Evolutionary conservation across 2,329 filamentous ascomycete genomes (phyloP).

Genomic region (Botrytis medusae): DNA sequence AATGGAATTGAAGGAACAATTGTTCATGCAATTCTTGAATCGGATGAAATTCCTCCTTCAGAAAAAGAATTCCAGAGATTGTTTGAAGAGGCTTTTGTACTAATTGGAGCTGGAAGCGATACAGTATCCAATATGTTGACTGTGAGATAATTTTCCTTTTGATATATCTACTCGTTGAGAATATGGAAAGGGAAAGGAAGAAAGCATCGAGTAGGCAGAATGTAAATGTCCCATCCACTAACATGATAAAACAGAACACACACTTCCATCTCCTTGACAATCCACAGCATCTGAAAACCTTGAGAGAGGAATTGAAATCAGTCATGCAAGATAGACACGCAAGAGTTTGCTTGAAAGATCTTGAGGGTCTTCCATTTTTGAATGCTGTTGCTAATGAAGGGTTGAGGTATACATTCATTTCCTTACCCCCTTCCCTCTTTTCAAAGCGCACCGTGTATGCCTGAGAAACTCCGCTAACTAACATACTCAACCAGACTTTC

Average conservation of each 20-base stretch:
- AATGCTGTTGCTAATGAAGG: conserved; percentile 27
- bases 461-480: background rate
- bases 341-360: conserved; percentile 23
- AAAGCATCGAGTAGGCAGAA: background rate
- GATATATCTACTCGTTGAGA: no score
- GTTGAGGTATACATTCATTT: conserved; percentile 21
- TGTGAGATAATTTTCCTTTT: background rate
- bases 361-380: conserved; percentile 28
- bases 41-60: conserved; percentile 24
- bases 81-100: conserved; percentile 29
- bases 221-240: background rate
- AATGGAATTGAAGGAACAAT: conserved; percentile 23
- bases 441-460: background rate
- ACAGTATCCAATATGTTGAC: conserved; percentile 27
- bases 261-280: conserved; percentile 29
- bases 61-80: conserved; percentile 27
- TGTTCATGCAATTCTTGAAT: conserved; percentile 28
- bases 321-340: conserved; percentile 17
- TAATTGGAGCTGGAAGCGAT: conserved; percentile 31
- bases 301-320: conserved; percentile 26
- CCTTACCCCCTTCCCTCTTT: background rate
- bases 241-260: background rate
- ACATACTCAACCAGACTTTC: conserved; percentile 22
- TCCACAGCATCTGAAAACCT: conserved; percentile 24
- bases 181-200: no score